Evolutionary conservation across 179 eudicot species (phyloP), one percentile per base, ranked within the genome.

Genomic region (Nepenthes alata): DNA sequence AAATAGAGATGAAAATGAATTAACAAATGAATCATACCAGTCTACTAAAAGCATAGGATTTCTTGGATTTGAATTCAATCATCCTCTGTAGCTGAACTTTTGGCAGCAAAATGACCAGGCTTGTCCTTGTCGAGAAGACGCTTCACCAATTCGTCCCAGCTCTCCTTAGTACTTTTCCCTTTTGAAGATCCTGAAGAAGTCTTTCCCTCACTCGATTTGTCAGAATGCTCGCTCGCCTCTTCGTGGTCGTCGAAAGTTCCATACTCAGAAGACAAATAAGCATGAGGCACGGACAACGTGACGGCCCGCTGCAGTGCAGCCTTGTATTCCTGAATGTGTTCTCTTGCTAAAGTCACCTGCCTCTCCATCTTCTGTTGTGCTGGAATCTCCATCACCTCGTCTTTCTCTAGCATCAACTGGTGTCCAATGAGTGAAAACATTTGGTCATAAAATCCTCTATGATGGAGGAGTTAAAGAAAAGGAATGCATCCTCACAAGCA

Each of bases 341-440:
- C 83, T 57, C 66, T 70, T 49, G 66, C 80, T 57, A 79, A 45
- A 35, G 69, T 75, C 64, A 72, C 55, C 54, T 79, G 80, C 67
- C 83, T 72, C 69, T 75, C 75, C 80, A 79, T 79, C 68, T 64
- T 79, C 45, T 76, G 83, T 44, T 70, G 65, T 37, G 71, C 71
- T n/a, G 83, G 83, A 34, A 79, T 70, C 55, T 73, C 73, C 69
- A 70, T 62, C 0, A 47, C 68, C 3, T 67, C 54, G 25, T 73
- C 83, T 13, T 75, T 57, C 66, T 79, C 83, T 35, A 45, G 70
- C 83, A 79, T 72, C 67, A 79, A n/a, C 80, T 79, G 71, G 35
- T 49, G 37, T 49, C 53, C 44, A 13, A 5, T 11, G 48, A 57
- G 34, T 6, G 37, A 36, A n/a, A 55, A 55, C 34, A n/a, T 50